A percentile compares a stretch with the other conserved stretches of the same genome.
Conservation (phyloP, 805 yeast genomes). For the Kodamaea neixiangensis region DNA sequence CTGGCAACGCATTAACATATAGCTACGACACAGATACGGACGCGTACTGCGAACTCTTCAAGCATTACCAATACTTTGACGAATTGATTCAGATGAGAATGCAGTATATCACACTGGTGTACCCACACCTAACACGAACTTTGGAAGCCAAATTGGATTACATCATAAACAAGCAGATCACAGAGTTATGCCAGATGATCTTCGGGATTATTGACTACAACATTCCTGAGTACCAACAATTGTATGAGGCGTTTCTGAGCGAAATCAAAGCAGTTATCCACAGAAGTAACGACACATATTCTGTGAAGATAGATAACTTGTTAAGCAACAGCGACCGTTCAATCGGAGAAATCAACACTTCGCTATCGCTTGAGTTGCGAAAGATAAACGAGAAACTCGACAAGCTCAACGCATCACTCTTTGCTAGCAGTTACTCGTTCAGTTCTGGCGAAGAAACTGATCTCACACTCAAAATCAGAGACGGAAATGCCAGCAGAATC, state of each 20-base stretch:
- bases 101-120: conserved; percentile 21
- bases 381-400: conserved; percentile 52
- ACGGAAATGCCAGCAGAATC: conserved; percentile 36
- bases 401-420: conserved; percentile 37
- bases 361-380: conserved; percentile 62
- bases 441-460: conserved; percentile 18
- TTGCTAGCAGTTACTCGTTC: conserved; percentile 14
- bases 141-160: conserved; percentile 17
- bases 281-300: conserved; percentile 44
- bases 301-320: conserved; percentile 59
- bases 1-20: background rate
- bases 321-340: conserved; percentile 66
- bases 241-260: conserved; percentile 33
- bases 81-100: conserved; percentile 15
- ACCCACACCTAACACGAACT: conserved; percentile 21
- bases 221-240: conserved; percentile 35
- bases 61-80: conserved; percentile 17
- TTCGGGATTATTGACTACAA: conserved; percentile 33
- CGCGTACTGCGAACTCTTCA: background rate
- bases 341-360: conserved; percentile 72
- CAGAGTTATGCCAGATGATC: conserved; percentile 18
- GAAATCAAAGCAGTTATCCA: conserved; percentile 39
- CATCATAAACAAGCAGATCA: conserved; percentile 20
- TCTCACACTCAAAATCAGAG: conserved; percentile 14
- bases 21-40: background rate